Conservation (phyloP, 129 eudicot genomes). For the Cynara cardunculus region DNA sequence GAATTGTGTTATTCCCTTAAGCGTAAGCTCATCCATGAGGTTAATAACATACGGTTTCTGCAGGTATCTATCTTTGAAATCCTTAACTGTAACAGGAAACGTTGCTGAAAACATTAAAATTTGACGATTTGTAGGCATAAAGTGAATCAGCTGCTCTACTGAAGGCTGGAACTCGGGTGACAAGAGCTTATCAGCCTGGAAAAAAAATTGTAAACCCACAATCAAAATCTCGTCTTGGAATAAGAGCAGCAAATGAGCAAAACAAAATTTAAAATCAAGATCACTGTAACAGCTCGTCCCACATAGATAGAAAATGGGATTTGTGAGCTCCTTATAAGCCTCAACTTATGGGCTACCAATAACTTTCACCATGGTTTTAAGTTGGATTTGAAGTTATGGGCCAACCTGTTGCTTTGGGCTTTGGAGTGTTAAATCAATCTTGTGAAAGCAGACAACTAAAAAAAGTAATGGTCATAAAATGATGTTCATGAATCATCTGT, state of each 20-base stretch:
- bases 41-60: constrained; percentile 84
- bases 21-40: constrained; percentile 98
- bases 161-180: constrained; percentile 99
- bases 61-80: constrained; percentile 82
- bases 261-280: background rate
- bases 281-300: too few relatives aligned
- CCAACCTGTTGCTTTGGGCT: too few relatives aligned
- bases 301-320: too few relatives aligned
- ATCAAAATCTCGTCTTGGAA: background rate
- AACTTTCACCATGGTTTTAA: too few relatives aligned
- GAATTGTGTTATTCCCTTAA: constrained; percentile 91
- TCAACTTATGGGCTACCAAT: too few relatives aligned
- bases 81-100: constrained; percentile 94
- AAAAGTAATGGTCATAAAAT: background rate
- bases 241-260: background rate
- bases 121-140: constrained; percentile 71
- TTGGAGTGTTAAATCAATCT: too few relatives aligned
- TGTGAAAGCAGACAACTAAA: background rate
- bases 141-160: constrained; percentile 76
- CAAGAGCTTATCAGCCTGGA: constrained; percentile 93
- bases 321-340: too few relatives aligned
- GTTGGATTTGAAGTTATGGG: too few relatives aligned
- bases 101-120: constrained; percentile 98
- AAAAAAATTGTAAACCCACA: background rate
- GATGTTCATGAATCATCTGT: background rate